phyloP scores from a whole-genome alignment of 371 early-diverging fungal genomes.

The Syncephalastrum sp. region DNA sequence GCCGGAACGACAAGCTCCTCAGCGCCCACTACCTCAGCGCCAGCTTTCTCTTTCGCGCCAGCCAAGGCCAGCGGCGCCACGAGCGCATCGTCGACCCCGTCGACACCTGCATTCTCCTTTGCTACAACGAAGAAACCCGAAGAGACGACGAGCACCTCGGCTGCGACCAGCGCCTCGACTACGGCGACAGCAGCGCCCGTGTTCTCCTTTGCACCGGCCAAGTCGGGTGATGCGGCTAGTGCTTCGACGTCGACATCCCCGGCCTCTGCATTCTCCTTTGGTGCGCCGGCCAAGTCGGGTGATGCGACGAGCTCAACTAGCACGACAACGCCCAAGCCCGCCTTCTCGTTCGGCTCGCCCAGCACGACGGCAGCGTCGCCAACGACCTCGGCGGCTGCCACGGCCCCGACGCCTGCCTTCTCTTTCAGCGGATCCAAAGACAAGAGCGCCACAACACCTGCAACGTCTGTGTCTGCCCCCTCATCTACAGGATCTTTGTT shows the following conservation, averaged over 20 bases:
- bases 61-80: slow-evolving; percentile 1
- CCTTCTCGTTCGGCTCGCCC: slow-evolving; percentile 6
- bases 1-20: slow-evolving; percentile 2
- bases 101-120: slow-evolving; percentile 9
- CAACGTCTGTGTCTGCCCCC: not conserved
- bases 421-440: not conserved
- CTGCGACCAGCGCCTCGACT: slow-evolving; percentile 11
- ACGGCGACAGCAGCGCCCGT: not conserved
- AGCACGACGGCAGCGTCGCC: no score
- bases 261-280: slow-evolving; percentile 5
- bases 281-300: not conserved
- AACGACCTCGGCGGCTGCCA: no score
- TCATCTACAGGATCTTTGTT: not conserved
- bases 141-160: slow-evolving; percentile 5
- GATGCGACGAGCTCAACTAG: not conserved
- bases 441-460: not conserved
- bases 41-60: slow-evolving; percentile 8
- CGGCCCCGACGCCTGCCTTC: not conserved
- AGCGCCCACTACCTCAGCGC: not conserved
- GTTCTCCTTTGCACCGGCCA: no score
- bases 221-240: no score
- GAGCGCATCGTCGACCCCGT: slow-evolving; percentile 2
- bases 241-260: no score
- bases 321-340: not conserved
- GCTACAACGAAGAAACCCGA: slow-evolving; percentile 5